Evolutionary conservation across 2,329 filamentous ascomycete species (phyloP).

Genomic region (Ophioceras dolichostomum): DNA sequence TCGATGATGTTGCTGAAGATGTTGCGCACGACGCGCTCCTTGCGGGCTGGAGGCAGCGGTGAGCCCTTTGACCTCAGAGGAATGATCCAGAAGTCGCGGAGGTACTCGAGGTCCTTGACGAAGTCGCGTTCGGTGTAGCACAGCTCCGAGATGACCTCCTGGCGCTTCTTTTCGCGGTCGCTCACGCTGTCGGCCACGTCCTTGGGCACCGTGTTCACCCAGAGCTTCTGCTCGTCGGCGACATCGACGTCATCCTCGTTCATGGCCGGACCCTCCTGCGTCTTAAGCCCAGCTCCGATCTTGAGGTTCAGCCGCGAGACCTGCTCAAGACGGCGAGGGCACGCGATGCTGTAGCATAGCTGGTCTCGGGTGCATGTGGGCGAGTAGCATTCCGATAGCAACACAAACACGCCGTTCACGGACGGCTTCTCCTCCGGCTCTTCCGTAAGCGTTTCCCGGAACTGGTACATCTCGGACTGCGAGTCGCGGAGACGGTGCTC

Average conservation of each 20-base stretch:
- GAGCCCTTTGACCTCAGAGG: conserved; percentile 73
- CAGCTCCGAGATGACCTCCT: conserved; percentile 95
- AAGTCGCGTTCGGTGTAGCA: conserved; percentile 99
- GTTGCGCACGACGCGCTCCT: conserved; percentile 82
- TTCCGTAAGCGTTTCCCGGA: conserved; percentile 84
- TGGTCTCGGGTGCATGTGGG: conserved; percentile 93
- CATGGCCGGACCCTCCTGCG: conserved; percentile 40
- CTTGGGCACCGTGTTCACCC: conserved; percentile 97
- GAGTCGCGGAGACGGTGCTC: conserved; percentile 92
- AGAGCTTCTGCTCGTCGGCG: conserved; percentile 92
- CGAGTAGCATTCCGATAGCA: conserved; percentile 95
- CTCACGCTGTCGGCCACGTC: conserved; percentile 83
- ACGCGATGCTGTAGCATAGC: conserved; percentile 95
- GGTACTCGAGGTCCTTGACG: conserved; percentile 95
- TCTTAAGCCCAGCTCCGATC: conserved; percentile 75
- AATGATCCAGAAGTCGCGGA: conserved; percentile 97
- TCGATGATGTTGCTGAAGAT: conserved; percentile 97
- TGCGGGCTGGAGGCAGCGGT: conserved; percentile 75
- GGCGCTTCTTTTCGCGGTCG: conserved; percentile 90
- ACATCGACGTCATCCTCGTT: conserved; percentile 74
- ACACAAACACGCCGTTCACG: conserved; percentile 92
- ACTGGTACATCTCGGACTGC: conserved; percentile 91
- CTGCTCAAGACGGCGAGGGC: conserved; percentile 84
- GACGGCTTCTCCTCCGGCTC: conserved; percentile 56
- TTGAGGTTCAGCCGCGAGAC: conserved; percentile 90